Evolutionary conservation across 2,329 filamentous ascomycete species (phyloP).

Genomic region (Hyphodiscus sp.): DNA sequence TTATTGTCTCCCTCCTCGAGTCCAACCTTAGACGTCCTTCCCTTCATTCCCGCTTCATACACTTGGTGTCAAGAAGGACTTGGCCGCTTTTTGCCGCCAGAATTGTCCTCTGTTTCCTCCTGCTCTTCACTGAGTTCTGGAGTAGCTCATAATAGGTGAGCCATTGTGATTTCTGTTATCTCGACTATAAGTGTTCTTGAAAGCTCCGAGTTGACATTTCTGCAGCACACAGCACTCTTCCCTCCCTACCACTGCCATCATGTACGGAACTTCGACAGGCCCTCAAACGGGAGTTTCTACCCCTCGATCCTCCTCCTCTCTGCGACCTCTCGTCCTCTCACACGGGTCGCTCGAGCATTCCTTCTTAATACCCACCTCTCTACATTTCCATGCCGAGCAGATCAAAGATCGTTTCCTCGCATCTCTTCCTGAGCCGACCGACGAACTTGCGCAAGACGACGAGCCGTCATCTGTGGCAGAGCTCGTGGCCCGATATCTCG

Average conservation of each 20-base stretch:
- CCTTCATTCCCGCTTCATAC: conserved; percentile 3
- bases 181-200: neutral
- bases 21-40: neutral
- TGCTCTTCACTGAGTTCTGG: conserved; percentile 33
- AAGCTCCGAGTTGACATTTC: conserved; percentile 4
- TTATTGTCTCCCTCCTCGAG: conserved; percentile 4
- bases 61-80: conserved; percentile 5
- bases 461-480: conserved; percentile 95
- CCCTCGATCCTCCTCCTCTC: conserved; percentile 85
- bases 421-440: conserved; percentile 82
- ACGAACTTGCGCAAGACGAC: conserved; percentile 95
- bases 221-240: conserved; percentile 5
- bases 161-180: neutral
- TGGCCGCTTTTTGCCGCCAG: conserved; percentile 15
- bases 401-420: conserved; percentile 85
- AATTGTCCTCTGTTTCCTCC: conserved; percentile 19
- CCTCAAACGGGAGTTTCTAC: conserved; percentile 96
- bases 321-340: conserved; percentile 81
- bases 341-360: conserved; percentile 96
- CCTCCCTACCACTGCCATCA: conserved; percentile 37
- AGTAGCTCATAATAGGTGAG: conserved; percentile 21
- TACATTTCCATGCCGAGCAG: conserved; percentile 94
- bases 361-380: conserved; percentile 87
- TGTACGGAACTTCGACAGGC: conserved; percentile 81
- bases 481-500: conserved; percentile 88